Conservation (phyloP, 106 monocot species). For the Chionographis japonica region DNA sequence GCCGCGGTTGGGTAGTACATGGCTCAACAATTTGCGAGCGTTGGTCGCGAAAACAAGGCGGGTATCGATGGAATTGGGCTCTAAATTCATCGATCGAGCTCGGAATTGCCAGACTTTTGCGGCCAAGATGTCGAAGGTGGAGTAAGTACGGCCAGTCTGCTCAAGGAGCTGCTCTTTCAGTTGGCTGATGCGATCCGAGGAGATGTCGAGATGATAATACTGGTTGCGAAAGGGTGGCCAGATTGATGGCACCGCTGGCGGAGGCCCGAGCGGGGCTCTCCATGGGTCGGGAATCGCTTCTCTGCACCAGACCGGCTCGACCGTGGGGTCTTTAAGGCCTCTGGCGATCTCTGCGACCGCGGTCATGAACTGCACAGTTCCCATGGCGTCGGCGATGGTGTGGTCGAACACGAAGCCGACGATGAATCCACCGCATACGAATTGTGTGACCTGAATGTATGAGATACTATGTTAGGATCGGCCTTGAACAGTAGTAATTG, state of each 20-base stretch:
- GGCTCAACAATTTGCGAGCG: neutral
- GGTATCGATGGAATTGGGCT: conserved; percentile 3
- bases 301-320: conserved; percentile 25
- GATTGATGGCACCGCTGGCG: neutral
- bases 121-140: conserved; percentile 23
- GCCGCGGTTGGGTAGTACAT: neutral
- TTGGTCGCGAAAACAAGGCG: conserved; percentile 1
- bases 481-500: too few species aligned
- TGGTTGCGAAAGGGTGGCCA: neutral
- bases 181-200: conserved; percentile 17
- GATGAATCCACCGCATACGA: conserved; percentile 26
- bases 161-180: conserved; percentile 7
- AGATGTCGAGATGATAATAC: conserved; percentile 12
- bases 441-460: conserved; percentile 28
- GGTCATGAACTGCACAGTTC: conserved; percentile 26
- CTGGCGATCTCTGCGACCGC: conserved; percentile 26
- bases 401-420: conserved; percentile 29
- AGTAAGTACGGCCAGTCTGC: conserved; percentile 16
- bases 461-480: too few species aligned
- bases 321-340: conserved; percentile 3
- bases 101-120: conserved; percentile 24
- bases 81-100: conserved; percentile 6
- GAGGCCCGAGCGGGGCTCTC: neutral
- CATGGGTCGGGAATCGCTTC: conserved; percentile 23
- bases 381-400: conserved; percentile 25